Conservation (phyloP, 805 yeast genomes). For the Schwanniomyces pseudopolymorphus region DNA sequence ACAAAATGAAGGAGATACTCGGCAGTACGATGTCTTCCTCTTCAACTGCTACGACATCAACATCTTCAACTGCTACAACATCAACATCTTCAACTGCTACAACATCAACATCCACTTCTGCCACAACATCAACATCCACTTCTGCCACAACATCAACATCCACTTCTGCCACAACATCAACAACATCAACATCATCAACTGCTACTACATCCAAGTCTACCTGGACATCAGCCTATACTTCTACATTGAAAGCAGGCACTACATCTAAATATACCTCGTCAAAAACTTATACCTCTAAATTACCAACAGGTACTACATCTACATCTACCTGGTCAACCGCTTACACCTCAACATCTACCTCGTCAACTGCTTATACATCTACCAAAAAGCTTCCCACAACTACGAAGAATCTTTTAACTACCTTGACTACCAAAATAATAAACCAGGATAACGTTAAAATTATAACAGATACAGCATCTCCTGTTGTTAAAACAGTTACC, state of each 20-base stretch:
- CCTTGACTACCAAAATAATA: slow-evolving; percentile 3
- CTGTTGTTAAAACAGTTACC: slow-evolving; percentile 10
- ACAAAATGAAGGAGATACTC: slow-evolving; percentile 37
- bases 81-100: background rate
- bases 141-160: background rate
- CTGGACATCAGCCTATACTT: background rate
- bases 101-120: background rate
- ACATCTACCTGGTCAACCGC: background rate
- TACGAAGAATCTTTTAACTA: background rate
- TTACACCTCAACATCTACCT: background rate
- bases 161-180: background rate
- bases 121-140: background rate
- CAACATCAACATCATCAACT: background rate
- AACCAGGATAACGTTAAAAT: background rate
- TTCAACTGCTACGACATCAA: slow-evolving; percentile 2
- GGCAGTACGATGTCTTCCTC: background rate
- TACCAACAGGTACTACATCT: background rate
- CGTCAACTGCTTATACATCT: slow-evolving; percentile 3
- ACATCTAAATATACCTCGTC: background rate
- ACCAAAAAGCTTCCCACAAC: background rate
- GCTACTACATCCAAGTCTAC: too few relatives aligned
- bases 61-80: background rate
- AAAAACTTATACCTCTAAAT: background rate
- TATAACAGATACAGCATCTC: slow-evolving; percentile 7
- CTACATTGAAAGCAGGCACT: background rate